Percentiles rank a stretch among this genome's conserved stretches.
Evolutionary conservation across 805 yeast genomes (phyloP).

Genomic region (Ogataea henricii): DNA sequence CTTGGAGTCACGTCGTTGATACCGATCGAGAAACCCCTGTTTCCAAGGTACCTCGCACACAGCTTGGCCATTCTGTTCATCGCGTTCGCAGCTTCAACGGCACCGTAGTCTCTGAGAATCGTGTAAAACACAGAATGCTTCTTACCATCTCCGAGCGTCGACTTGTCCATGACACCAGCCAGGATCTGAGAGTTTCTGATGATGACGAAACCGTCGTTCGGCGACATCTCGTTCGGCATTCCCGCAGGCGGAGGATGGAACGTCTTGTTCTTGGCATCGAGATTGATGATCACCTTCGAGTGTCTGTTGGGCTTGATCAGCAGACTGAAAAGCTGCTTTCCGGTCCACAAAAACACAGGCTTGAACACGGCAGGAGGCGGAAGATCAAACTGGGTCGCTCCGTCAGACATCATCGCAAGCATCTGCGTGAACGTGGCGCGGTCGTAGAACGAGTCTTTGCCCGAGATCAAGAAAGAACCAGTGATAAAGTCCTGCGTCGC

Average conservation of each 20-base stretch:
- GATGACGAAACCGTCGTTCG: slow-evolving; percentile 92
- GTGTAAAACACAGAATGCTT: slow-evolving; percentile 96
- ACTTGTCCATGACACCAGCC: slow-evolving; percentile 96
- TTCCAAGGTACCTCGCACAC: slow-evolving; percentile 93
- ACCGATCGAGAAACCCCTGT: slow-evolving; percentile 96
- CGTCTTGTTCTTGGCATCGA: slow-evolving; percentile 94
- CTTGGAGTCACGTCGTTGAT: slow-evolving; percentile 97
- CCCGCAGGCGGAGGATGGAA: slow-evolving; percentile 74
- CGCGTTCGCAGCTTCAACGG: slow-evolving; percentile 90
- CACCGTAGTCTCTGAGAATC: slow-evolving; percentile 93
- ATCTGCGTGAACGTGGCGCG: slow-evolving; percentile 81
- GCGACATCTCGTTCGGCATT: slow-evolving; percentile 90
- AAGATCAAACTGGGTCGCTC: slow-evolving; percentile 78
- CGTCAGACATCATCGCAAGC: slow-evolving; percentile 95
- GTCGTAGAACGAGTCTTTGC: slow-evolving; percentile 91
- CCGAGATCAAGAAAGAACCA: slow-evolving; percentile 89
- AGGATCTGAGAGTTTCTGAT: slow-evolving; percentile 87
- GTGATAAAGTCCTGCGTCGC: slow-evolving; percentile 99
- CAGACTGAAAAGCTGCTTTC: slow-evolving; percentile 90
- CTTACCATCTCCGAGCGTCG: slow-evolving; percentile 95
- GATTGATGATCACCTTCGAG: slow-evolving; percentile 81
- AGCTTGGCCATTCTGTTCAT: slow-evolving; percentile 99
- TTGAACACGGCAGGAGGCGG: slow-evolving; percentile 95
- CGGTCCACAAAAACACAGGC: slow-evolving; percentile 93
- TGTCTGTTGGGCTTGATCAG: slow-evolving; percentile 78